A percentile compares a stretch with the other conserved stretches of the same genome.
Evolutionary conservation across 768 basidiomycete genomes (phyloP).

Genomic region (Russula compacta): DNA sequence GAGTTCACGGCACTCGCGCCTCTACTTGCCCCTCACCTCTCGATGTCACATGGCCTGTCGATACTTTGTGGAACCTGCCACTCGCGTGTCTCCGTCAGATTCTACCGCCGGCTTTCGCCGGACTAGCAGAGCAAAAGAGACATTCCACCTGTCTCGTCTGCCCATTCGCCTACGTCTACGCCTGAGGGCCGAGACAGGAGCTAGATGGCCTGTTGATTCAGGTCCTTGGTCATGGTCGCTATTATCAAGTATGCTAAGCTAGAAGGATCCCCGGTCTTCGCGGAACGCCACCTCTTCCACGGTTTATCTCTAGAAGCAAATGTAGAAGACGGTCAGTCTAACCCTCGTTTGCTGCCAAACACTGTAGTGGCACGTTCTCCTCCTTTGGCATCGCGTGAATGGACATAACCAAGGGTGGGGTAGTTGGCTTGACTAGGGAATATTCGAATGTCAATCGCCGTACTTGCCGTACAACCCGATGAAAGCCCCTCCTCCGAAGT

Average conservation of each 20-base stretch:
- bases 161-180: background rate
- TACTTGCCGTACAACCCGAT: background rate
- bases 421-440: constrained; percentile 7
- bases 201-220: background rate
- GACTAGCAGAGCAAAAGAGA: background rate
- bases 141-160: background rate
- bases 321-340: background rate
- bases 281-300: constrained; percentile 17
- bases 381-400: background rate
- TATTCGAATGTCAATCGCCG: constrained; percentile 5
- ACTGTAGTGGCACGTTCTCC: constrained; percentile 1
- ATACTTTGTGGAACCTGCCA: constrained; percentile 3
- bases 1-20: background rate
- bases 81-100: background rate
- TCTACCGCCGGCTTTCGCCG: constrained; percentile 4
- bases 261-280: constrained; percentile 5
- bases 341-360: constrained; percentile 7
- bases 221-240: background rate
- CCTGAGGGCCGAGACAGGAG: constrained; percentile 2
- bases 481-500: background rate
- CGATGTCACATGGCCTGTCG: background rate
- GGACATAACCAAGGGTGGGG: background rate
- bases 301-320: constrained; percentile 10
- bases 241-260: background rate
- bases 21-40: background rate